Percentiles rank a stretch among this genome's conserved stretches.
These are phyloP conservation scores for Aspergillus persii DNA, from an alignment of 2,329 filamentous ascomycete genomes.

Conservation along the genomic window DNA sequence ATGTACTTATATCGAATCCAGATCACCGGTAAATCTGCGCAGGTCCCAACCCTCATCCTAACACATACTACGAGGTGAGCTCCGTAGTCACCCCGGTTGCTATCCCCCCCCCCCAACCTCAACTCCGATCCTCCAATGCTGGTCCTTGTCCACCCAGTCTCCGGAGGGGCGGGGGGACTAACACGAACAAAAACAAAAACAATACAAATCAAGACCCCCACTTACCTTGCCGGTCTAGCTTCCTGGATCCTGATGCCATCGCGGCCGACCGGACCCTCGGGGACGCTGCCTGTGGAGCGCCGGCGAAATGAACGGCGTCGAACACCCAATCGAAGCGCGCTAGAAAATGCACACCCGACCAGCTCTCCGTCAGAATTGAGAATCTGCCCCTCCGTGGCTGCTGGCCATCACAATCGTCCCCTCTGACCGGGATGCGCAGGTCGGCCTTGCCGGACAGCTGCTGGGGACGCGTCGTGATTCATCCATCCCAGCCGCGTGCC, in stretches of 20 bases:
- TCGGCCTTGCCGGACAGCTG: not conserved
- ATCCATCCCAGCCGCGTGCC: not conserved
- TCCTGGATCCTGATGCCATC: not conserved
- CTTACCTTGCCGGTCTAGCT: slow-evolving; percentile 1
- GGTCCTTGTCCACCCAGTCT: too few relatives aligned
- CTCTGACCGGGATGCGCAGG: not conserved
- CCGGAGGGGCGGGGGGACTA: too few relatives aligned
- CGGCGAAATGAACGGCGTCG: slow-evolving; percentile 14
- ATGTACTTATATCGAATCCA: too few relatives aligned
- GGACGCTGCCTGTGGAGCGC: slow-evolving; percentile 6
- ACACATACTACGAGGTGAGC: too few relatives aligned
- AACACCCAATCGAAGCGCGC: slow-evolving; percentile 19
- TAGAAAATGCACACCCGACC: slow-evolving; percentile 19
- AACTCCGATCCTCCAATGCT: not conserved
- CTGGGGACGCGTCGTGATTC: slow-evolving; percentile 4
- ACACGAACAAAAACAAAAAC: too few relatives aligned
- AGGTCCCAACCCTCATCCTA: too few relatives aligned
- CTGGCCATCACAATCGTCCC: not conserved
- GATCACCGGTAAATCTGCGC: too few relatives aligned
- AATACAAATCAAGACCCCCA: not conserved
- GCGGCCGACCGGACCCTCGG: slow-evolving; percentile 1
- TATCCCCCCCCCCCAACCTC: not conserved
- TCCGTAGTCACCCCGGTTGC: not conserved
- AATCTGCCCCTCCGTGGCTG: not conserved
- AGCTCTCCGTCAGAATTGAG: not conserved